A percentile compares a stretch with the other conserved stretches of the same genome.
Conservation (phyloP, 1,139 yeast genomes). For the Yamadazyma friedrichii region DNA sequence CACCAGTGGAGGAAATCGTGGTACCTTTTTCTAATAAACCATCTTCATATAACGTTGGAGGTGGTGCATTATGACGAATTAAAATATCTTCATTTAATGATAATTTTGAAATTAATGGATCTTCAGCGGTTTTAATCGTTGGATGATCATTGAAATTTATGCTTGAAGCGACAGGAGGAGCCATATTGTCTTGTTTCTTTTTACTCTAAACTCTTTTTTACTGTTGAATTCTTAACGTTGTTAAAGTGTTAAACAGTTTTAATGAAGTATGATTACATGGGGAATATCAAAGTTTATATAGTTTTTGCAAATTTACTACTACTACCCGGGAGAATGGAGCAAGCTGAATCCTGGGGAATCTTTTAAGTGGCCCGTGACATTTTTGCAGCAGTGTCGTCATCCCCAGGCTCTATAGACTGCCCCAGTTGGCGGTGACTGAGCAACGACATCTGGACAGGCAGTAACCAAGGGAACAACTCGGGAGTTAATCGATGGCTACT, state of each 20-base stretch:
- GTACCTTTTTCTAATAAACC: slow-evolving; percentile 90
- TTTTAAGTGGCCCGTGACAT: slow-evolving; percentile 1
- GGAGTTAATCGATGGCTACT: neutral
- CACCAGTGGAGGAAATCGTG: slow-evolving; percentile 91
- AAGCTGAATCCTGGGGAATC: slow-evolving; percentile 6
- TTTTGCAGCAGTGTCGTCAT: slow-evolving; percentile 3
- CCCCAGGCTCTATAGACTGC: no score
- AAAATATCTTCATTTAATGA: slow-evolving; percentile 47
- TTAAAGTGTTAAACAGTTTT: neutral
- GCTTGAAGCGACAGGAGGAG: slow-evolving; percentile 50
- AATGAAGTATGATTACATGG: neutral
- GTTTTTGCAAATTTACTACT: slow-evolving; percentile 6
- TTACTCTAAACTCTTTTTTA: neutral
- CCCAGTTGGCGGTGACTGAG: no score
- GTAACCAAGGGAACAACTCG: slow-evolving; percentile 2
- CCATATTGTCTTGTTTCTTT: slow-evolving; percentile 23
- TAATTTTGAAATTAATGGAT: slow-evolving; percentile 46
- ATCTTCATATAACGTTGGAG: slow-evolving; percentile 92
- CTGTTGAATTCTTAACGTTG: neutral
- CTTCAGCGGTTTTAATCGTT: slow-evolving; percentile 40
- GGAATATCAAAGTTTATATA: slow-evolving; percentile 6
- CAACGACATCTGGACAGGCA: no score
- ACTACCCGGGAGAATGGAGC: slow-evolving; percentile 6
- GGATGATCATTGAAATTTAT: slow-evolving; percentile 46
- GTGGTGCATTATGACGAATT: slow-evolving; percentile 87